Evolutionary conservation across 768 basidiomycete species (phyloP), one percentile per base, ranked within the genome.

Genomic region (Roridomyces roridus): DNA sequence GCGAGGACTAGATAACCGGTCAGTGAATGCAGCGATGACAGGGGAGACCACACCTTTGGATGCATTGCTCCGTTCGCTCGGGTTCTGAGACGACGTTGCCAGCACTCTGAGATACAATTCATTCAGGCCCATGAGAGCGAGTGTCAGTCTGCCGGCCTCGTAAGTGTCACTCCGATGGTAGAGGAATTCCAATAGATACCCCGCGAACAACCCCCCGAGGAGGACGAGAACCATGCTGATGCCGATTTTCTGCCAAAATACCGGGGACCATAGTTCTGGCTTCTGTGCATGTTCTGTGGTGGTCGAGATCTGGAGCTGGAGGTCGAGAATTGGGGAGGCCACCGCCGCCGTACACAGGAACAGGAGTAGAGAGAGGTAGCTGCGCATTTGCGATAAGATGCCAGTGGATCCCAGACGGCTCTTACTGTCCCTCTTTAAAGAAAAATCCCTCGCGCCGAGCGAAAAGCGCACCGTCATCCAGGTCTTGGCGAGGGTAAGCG

Each of bases 51-150:
- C 46, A 87, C 91, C 91, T 74, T 81, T 86, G 65, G 81, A 79
- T 0, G 92, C 92, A 57, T 92, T 91, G 34, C 68, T 62, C 62
- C 83, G 81, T 70, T 96, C 92, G 24, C 65, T 78, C 5, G 74
- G 60, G 67, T 93, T 81, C 21, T 92, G 91, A 0, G 92, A 94
- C 9, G 92, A 91, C 2, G 85, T 81, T 0, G 92, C 79, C 28
- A 97, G 78, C 5, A 97, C 95, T 17, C 94, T 85, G 8, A 97
- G 83, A 65, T 96, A 92, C 14, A 97, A 83, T 59, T 94, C 91
- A 63, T 97, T 94, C n/a, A 96, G 81, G 3, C 95, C 95, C 95
- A 96, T 97, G 21, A 97, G 78, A 0, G 93, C 95, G 29, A 97
- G 84, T 0, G 95, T 97, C 48, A 97, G 75, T 2, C 94, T 94